Conservation (phyloP, 2,329 filamentous ascomycete genomes). For the Ophiosphaerella narmari region DNA sequence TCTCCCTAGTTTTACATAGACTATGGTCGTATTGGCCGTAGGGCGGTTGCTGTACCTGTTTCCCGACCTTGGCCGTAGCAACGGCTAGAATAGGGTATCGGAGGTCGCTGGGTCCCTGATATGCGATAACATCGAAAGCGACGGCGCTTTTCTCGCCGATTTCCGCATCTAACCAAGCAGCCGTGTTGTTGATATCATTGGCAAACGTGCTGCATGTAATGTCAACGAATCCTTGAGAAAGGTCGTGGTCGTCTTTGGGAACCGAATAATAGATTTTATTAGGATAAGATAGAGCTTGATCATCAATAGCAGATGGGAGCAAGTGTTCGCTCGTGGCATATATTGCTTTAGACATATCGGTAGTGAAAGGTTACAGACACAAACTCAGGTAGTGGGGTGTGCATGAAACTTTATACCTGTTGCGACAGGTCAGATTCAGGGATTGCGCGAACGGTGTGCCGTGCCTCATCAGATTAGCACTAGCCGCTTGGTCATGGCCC, state of each 20-base stretch:
- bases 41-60: not conserved
- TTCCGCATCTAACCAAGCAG: constrained; percentile 23
- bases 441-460: not conserved
- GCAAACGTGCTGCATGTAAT: constrained; percentile 22
- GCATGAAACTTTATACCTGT: too few species aligned
- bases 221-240: constrained; percentile 9
- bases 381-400: too few species aligned
- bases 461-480: not conserved
- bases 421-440: too few species aligned
- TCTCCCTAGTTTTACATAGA: too few species aligned
- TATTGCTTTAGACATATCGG: not conserved
- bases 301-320: not conserved
- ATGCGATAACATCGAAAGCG: constrained; percentile 1
- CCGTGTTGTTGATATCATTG: constrained; percentile 20
- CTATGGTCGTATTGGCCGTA: not conserved
- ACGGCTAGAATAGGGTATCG: constrained; percentile 7
- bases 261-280: constrained; percentile 1
- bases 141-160: not conserved
- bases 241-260: constrained; percentile 7
- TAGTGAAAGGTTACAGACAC: not conserved
- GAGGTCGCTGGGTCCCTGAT: constrained; percentile 9
- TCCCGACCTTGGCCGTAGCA: constrained; percentile 5
- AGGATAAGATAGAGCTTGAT: not conserved
- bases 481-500: not conserved
- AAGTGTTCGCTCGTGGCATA: not conserved